Evolutionary conservation across 805 yeast species (phyloP), one percentile per base, ranked within the genome.

Genomic region (Ascoidea tarda): DNA sequence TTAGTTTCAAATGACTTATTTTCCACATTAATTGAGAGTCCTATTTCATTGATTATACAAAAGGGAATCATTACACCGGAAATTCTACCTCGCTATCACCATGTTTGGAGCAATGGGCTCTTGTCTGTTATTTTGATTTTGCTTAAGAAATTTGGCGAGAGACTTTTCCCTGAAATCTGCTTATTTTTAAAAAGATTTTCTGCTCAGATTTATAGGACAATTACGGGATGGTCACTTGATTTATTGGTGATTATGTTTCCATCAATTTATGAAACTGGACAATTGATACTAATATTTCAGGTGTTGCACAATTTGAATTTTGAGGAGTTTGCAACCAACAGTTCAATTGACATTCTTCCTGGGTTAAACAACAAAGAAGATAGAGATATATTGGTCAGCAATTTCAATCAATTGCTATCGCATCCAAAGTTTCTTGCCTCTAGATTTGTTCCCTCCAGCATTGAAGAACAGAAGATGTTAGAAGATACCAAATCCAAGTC

Each of bases 341-440:
- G 10, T 38, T 49, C 61, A 6, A 49, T 64, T 28, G 69, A 63
- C 45, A 59, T 66, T 28, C 59, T 79, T 62, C 82, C 84, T 1
- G 90, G 88, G 0, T 66, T 85, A 49, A 88, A 84, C 53, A 71
- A 77, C 1, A 72, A 69, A 44, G 71, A 75, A 33, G 84, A 81
- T 54, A 72, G 83, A 54, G 75, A 73, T n/a, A 78, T 75, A 32
- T 74, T 90, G 55, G 69, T 73, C 4, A 78, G 74, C 47, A 78
- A 83, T 8, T 67, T 89, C 53, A 83, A 78, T 52, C 86, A 87
- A 58, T 72, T 90, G 46, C 72, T 87, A 56, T 82, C 90, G 32
- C 97, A 90, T 66, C 96, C 96, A 12, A 88, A 87, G 64, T 89
- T 81, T 59, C 69, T 90, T 55, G 75, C 85, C 5, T 77, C 90